Conservation (phyloP, 371 early-diverging fungal species). For the Mycotypha africana region DNA sequence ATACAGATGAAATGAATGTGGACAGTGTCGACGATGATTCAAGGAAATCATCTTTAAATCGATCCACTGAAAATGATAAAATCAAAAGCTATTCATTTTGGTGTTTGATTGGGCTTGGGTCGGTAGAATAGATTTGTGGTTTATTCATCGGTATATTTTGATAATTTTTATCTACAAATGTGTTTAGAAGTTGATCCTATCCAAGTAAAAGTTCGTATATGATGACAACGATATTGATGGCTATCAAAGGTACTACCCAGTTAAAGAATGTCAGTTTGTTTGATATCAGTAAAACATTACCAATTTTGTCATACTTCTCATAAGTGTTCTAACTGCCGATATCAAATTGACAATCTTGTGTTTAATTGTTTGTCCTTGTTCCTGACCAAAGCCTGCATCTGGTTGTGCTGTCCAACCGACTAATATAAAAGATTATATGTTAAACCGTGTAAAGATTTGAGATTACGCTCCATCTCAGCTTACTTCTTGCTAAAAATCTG, state of each 20-base stretch:
- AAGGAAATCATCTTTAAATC: conserved; percentile 24
- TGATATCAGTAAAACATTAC: conserved; percentile 2
- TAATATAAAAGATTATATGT: conserved; percentile 14
- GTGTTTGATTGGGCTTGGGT: conserved; percentile 61
- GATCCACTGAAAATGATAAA: conserved; percentile 32
- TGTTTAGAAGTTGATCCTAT: conserved; percentile 29
- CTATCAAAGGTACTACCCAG: conserved; percentile 78
- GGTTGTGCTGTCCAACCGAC: conserved; percentile 66
- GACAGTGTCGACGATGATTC: conserved; percentile 21
- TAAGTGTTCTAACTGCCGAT: conserved; percentile 85
- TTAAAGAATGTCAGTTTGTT: background rate
- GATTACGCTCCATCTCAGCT: conserved; percentile 13
- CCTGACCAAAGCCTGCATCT: conserved; percentile 64
- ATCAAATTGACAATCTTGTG: conserved; percentile 82
- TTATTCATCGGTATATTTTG: background rate
- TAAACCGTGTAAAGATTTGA: background rate
- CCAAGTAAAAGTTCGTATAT: conserved; percentile 81
- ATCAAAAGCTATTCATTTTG: conserved; percentile 56
- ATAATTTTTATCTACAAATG: background rate
- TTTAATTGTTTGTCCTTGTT: conserved; percentile 67
- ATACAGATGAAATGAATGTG: conserved; percentile 32
- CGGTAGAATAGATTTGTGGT: conserved; percentile 7
- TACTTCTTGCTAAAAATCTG: conserved; percentile 91
- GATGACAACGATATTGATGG: conserved; percentile 77
- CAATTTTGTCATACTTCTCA: conserved; percentile 90